These are phyloP conservation scores for Cicer chorassanicum DNA, from an alignment of 306 rosid species.

Conservation along the genomic window DNA sequence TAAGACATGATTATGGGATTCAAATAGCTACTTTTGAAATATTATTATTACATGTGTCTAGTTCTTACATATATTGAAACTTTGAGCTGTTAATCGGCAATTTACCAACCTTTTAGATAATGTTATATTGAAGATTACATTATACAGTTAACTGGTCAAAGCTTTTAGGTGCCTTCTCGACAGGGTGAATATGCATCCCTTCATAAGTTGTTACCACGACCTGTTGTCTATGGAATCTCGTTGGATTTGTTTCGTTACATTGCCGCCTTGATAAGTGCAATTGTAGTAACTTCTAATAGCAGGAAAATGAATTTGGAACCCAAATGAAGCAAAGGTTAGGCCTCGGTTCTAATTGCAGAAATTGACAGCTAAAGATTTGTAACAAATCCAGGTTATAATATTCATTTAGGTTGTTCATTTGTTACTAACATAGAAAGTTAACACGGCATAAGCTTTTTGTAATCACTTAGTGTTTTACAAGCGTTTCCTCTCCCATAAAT, in stretches of 20 bases:
- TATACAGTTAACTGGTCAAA: conserved; percentile 42
- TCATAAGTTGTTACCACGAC: conserved; percentile 64
- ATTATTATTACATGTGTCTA: neutral
- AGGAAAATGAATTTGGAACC: neutral
- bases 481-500: too few relatives aligned
- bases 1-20: neutral
- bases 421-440: neutral
- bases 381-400: neutral
- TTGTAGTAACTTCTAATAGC: conserved; percentile 65
- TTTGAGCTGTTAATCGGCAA: neutral
- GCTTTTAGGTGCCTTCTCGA: conserved; percentile 43
- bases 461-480: too few relatives aligned
- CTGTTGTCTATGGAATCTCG: conserved; percentile 57
- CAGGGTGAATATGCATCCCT: conserved; percentile 58
- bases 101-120: neutral
- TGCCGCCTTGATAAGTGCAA: conserved; percentile 69
- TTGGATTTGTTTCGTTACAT: conserved; percentile 74
- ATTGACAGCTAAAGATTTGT: too few relatives aligned
- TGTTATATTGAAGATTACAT: conserved; percentile 21
- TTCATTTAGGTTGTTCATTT: neutral
- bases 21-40: neutral
- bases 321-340: neutral
- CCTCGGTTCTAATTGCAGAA: neutral
- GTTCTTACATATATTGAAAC: neutral
- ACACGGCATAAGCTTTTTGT: too few relatives aligned